Evolutionary conservation across 2,329 filamentous ascomycete species (phyloP), one percentile per base, ranked within the genome.

Genomic region (Capronia coronata): DNA sequence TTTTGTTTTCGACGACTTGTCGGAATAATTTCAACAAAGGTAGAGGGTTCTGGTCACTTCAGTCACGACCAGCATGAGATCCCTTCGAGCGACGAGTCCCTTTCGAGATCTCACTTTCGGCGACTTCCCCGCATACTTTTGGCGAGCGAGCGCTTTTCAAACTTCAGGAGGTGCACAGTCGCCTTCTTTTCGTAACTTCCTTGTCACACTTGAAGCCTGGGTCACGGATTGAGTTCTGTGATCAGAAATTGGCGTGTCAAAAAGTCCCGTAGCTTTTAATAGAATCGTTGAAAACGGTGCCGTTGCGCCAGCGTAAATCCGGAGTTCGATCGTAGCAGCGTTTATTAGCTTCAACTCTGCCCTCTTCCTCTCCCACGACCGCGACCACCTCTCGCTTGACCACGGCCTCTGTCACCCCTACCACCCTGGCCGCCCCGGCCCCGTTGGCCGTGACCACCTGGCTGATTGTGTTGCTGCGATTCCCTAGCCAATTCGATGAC

Each of bases 401-500:
- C 60, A 47, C 60, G 49, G 41, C 68, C 64, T 45, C 69, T 63
- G 55, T 72, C 64, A 48, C 68, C 64, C 51, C 69, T 59, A 59
- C 65, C 64, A 40, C 52, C 48, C 42, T 64, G 59, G 61, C 67
- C 66, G 37, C 71, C 68, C 43, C 70, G 68, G 40, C 65, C 66
- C 14, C 71, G 68, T 53, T 65, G 65, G 37, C 65, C 63, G n/a
- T 48, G 46, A 10, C 51, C 63, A 23, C 51, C 51, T 47, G 54
- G 54, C 37, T 60, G 58, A 22, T 52, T 40, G 35, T 57, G 55
- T 64, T 87, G 84, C 68, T 97, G 91, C 65, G 93, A 86, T 60
- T 97, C 91, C 75, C 89, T 94, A 19, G 93, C 90, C 32, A 88
- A 71, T 58, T 97, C 91, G 70, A 98, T 87, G 55, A 98, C 94